A percentile compares a stretch with the other conserved stretches of the same genome.
Evolutionary conservation across 345 rosid species (phyloP).

Genomic region (Psidium friedrichsthalianum): DNA sequence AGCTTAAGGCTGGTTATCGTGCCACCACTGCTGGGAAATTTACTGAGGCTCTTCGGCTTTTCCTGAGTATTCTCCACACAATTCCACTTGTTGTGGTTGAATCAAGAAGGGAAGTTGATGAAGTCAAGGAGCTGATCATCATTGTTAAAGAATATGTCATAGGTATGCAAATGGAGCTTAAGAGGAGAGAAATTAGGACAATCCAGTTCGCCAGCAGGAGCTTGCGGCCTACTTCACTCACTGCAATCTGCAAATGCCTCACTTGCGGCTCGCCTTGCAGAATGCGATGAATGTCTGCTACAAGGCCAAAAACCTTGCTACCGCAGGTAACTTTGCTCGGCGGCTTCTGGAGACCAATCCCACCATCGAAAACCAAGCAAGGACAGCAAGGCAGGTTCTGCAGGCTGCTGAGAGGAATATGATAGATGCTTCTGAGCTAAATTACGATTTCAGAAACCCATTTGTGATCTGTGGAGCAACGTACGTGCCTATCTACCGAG

Average conservation of each 20-base stretch:
- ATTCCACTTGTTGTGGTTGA: conserved; percentile 88
- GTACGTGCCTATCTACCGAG: conserved; percentile 81
- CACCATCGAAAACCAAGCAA: conserved; percentile 59
- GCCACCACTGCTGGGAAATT: conserved; percentile 81
- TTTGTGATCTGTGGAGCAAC: conserved; percentile 90
- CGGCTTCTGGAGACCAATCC: conserved; percentile 77
- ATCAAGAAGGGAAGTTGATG: conserved; percentile 94
- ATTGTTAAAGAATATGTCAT: conserved; percentile 81
- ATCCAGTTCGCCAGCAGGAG: conserved; percentile 77
- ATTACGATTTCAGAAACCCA: conserved; percentile 91
- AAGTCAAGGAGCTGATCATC: conserved; percentile 73
- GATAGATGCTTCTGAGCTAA: conserved; percentile 54
- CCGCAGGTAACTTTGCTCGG: conserved; percentile 75
- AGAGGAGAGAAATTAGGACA: conserved; percentile 68
- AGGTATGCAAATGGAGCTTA: conserved; percentile 76
- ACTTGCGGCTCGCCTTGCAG: conserved; percentile 60
- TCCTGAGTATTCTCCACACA: conserved; percentile 73
- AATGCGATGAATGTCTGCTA: conserved; percentile 77
- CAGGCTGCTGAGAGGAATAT: conserved; percentile 77
- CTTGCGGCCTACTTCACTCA: conserved; percentile 99
- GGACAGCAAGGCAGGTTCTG: conserved; percentile 68
- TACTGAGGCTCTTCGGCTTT: conserved; percentile 64
- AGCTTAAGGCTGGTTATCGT: conserved; percentile 82
- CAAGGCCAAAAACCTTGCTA: conserved; percentile 68
- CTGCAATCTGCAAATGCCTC: conserved; percentile 81